A percentile compares a stretch with the other conserved stretches of the same genome.
Evolutionary conservation across 257 asterid species (phyloP).

Genomic region (Echium plantagineum): DNA sequence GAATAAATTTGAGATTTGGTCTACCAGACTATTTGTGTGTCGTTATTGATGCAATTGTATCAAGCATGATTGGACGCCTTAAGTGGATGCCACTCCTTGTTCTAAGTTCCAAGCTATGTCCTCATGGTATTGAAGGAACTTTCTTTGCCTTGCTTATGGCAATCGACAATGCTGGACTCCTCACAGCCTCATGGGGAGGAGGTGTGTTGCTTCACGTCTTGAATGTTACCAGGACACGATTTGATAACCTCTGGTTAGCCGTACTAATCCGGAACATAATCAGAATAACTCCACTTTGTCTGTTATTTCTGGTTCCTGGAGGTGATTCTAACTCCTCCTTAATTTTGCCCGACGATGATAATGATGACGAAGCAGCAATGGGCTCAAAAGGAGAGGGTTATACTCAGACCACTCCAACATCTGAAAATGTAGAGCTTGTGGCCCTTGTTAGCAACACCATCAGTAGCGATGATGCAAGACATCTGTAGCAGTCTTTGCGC

Average conservation of each 20-base stretch:
- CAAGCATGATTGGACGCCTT: slow-evolving; percentile 64
- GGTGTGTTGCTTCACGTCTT: slow-evolving; percentile 61
- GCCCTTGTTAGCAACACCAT: slow-evolving; percentile 33
- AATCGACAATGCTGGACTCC: slow-evolving; percentile 71
- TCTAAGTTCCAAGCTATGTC: slow-evolving; percentile 74
- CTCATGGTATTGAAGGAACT: slow-evolving; percentile 85
- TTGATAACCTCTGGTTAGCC: slow-evolving; percentile 67
- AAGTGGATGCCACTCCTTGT: slow-evolving; percentile 98
- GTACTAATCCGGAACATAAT: slow-evolving; percentile 48
- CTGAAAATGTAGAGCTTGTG: slow-evolving; percentile 62
- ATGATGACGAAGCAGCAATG: slow-evolving; percentile 2
- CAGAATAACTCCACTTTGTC: slow-evolving; percentile 49
- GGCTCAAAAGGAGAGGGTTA: slow-evolving; percentile 26
- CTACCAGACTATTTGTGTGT: slow-evolving; percentile 56
- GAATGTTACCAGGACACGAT: slow-evolving; percentile 52
- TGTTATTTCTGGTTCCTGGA: slow-evolving; percentile 58
- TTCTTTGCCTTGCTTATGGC: slow-evolving; percentile 91
- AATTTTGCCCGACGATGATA: slow-evolving; percentile 35
- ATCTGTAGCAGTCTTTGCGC: slow-evolving; percentile 8
- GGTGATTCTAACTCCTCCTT: slow-evolving; percentile 47
- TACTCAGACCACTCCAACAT: slow-evolving; percentile 12
- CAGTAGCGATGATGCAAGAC: slow-evolving; percentile 24
- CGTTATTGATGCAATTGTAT: slow-evolving; percentile 70
- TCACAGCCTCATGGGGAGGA: slow-evolving; percentile 83
- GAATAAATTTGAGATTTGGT: slow-evolving; percentile 64